Evolutionary conservation across 352 stramenopile species (phyloP).

Genomic region (Globisporangium nunn): DNA sequence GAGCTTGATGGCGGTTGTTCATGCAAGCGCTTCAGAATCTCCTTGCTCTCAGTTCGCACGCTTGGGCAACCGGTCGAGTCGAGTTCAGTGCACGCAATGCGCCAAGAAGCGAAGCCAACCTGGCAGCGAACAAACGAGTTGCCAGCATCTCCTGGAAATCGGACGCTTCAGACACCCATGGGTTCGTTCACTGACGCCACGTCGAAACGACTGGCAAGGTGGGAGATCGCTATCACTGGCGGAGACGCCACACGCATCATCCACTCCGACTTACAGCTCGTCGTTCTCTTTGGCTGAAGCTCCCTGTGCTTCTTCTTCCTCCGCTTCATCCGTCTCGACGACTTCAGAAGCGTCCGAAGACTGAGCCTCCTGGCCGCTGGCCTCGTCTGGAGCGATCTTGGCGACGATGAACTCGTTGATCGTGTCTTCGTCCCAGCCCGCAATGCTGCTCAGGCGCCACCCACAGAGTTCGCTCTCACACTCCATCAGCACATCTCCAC

Average conservation of each 20-base stretch:
- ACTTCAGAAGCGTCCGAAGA: background rate
- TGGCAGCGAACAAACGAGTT: too few species aligned
- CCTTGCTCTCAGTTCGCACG: too few species aligned
- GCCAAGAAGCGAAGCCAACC: too few species aligned
- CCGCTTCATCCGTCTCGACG: slow-evolving; percentile 3
- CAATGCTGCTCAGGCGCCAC: slow-evolving; percentile 25
- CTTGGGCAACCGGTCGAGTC: too few species aligned
- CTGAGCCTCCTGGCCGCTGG: background rate
- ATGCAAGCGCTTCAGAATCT: too few species aligned
- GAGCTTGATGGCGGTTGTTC: too few species aligned
- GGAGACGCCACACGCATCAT: background rate
- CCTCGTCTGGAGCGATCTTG: slow-evolving; percentile 34
- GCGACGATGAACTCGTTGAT: slow-evolving; percentile 66
- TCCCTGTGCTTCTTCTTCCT: slow-evolving; percentile 9
- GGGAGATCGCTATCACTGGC: background rate
- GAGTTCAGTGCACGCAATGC: too few species aligned
- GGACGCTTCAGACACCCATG: background rate
- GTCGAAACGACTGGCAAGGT: background rate
- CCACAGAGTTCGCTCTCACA: background rate
- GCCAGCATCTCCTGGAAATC: too few species aligned
- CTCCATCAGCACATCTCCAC: background rate
- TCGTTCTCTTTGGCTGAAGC: slow-evolving; percentile 19
- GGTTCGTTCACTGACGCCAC: background rate
- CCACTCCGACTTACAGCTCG: slow-evolving; percentile 5
- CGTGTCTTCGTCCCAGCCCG: slow-evolving; percentile 64